Conservation (phyloP, 495 filamentous ascomycete genomes). For the Monascus purpureus region DNA sequence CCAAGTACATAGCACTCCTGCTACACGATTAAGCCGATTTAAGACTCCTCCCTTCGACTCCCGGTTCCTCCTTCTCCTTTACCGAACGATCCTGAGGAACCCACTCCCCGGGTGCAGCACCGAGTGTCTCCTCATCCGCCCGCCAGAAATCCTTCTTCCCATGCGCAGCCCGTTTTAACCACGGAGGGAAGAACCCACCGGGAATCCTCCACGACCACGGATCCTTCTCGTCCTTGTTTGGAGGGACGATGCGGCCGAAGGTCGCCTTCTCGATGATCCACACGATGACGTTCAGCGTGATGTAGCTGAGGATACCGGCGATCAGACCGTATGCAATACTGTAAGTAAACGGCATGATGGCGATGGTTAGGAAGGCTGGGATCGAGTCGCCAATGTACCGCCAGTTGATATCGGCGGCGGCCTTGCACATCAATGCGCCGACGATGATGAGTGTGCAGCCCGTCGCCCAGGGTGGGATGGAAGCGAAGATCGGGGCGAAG, state of each 20-base stretch:
- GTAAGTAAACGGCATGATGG: slow-evolving; percentile 78
- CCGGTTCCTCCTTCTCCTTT: no score
- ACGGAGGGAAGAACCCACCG: slow-evolving; percentile 56
- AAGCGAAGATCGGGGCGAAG: slow-evolving; percentile 77
- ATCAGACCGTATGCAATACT: slow-evolving; percentile 70
- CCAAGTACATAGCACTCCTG: no score
- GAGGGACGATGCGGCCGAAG: slow-evolving; percentile 54
- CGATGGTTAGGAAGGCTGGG: slow-evolving; percentile 67
- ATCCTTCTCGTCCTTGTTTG: slow-evolving; percentile 59
- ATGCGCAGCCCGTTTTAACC: slow-evolving; percentile 43
- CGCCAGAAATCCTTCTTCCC: slow-evolving; percentile 61
- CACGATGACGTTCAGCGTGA: slow-evolving; percentile 47
- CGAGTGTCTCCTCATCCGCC: slow-evolving; percentile 22
- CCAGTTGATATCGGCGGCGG: slow-evolving; percentile 74
- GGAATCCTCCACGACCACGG: slow-evolving; percentile 55
- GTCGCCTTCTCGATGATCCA: slow-evolving; percentile 51
- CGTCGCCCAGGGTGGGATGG: slow-evolving; percentile 73
- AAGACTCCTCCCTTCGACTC: no score
- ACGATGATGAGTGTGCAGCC: slow-evolving; percentile 71
- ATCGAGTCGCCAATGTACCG: slow-evolving; percentile 62
- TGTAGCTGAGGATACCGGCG: slow-evolving; percentile 63
- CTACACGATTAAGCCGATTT: no score
- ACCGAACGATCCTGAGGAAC: no score
- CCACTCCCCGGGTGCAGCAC: no score
- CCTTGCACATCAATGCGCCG: slow-evolving; percentile 64